phyloP scores from a whole-genome alignment of 352 stramenopile genomes.

The Phytophthora sp. region DNA sequence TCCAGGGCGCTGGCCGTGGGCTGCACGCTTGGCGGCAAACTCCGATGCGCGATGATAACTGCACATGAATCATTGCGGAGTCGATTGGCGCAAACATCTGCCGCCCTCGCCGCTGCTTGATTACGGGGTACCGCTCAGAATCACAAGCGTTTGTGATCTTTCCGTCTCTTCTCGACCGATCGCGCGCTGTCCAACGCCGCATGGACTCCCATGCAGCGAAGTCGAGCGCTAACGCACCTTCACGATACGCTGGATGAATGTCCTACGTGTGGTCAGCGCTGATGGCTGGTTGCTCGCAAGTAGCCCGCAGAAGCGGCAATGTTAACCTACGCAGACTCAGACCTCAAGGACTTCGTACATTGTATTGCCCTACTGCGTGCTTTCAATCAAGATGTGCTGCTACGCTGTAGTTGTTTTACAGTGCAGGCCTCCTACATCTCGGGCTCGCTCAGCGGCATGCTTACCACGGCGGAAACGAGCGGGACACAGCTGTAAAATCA shows the following conservation, averaged over 20 bases:
- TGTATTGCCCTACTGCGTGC: too few species aligned
- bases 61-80: not conserved
- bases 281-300: not conserved
- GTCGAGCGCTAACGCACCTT: not conserved
- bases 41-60: too few species aligned
- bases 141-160: not conserved
- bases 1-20: too few species aligned
- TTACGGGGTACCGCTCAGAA: constrained; percentile 16
- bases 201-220: not conserved
- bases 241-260: not conserved
- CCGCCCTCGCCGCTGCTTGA: not conserved
- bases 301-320: not conserved
- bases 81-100: constrained; percentile 15
- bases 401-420: too few species aligned
- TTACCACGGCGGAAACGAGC: constrained; percentile 80
- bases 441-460: constrained; percentile 81
- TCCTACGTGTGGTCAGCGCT: constrained; percentile 4
- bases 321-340: not conserved
- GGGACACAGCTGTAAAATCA: constrained; percentile 64
- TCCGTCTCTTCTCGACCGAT: not conserved
- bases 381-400: too few species aligned
- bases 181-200: constrained; percentile 16
- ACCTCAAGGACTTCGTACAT: not conserved
- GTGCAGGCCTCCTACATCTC: constrained; percentile 65
- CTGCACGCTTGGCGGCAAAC: too few species aligned